phyloP scores from a whole-genome alignment of 345 rosid genomes.

The Populus euphratica region DNA sequence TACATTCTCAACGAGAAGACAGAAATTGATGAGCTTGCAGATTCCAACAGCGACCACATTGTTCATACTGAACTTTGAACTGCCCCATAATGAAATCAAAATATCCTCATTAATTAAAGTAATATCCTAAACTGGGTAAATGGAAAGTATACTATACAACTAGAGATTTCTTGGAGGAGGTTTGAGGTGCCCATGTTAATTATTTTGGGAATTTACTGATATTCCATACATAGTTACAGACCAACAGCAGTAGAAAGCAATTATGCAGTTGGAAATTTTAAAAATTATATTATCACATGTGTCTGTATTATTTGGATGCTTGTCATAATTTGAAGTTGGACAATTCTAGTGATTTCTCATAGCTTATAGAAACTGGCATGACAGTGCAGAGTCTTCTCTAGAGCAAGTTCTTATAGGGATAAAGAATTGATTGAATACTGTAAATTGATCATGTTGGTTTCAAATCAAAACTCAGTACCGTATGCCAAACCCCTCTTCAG shows the following conservation, averaged over 20 bases:
- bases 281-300: neutral
- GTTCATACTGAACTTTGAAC: slow-evolving; percentile 62
- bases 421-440: too few species aligned
- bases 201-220: neutral
- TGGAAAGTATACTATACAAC: slow-evolving; percentile 1
- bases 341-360: too few species aligned
- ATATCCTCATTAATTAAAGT: slow-evolving; percentile 2
- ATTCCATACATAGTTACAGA: neutral
- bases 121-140: slow-evolving; percentile 1
- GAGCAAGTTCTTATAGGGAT: too few species aligned
- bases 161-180: slow-evolving; percentile 9
- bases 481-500: too few species aligned
- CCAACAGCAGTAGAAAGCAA: neutral
- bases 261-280: slow-evolving; percentile 3
- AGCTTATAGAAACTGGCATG: too few species aligned
- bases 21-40: slow-evolving; percentile 12
- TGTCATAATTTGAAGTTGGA: too few species aligned
- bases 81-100: neutral
- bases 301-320: neutral
- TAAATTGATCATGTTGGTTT: too few species aligned
- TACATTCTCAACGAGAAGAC: neutral
- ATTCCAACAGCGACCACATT: slow-evolving; percentile 27
- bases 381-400: too few species aligned
- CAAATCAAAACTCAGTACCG: too few species aligned
- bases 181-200: neutral